Percentiles rank a stretch among this genome's conserved stretches.
phyloP scores from a whole-genome alignment of 2,329 filamentous ascomycete species.

The Zasmidium citrigriseum region DNA sequence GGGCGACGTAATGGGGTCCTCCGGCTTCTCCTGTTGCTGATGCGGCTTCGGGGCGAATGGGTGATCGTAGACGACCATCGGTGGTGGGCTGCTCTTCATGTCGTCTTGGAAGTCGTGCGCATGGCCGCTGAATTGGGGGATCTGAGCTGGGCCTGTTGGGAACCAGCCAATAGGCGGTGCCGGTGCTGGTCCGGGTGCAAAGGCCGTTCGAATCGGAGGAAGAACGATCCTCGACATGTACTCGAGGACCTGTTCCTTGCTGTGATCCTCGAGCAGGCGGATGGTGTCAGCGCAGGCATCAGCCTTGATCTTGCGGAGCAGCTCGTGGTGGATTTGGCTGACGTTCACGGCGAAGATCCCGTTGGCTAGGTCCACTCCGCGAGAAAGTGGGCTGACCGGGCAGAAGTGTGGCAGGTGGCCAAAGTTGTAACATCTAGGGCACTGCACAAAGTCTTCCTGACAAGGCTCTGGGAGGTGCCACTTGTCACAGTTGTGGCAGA shows the following conservation, averaged over 20 bases:
- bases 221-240: not conserved
- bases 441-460: constrained; percentile 7
- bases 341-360: not conserved
- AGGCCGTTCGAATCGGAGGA: not conserved
- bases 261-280: not conserved
- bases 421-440: constrained; percentile 19
- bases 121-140: not conserved
- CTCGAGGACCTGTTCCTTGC: not conserved
- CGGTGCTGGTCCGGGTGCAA: not conserved
- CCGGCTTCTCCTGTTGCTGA: not conserved
- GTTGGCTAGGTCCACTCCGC: not conserved
- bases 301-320: constrained; percentile 4
- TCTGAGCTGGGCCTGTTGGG: not conserved
- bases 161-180: not conserved
- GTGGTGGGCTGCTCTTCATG: not conserved
- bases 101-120: not conserved
- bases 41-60: not conserved
- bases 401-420: constrained; percentile 29
- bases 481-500: constrained; percentile 29
- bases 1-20: not conserved
- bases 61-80: not conserved
- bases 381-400: constrained; percentile 16
- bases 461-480: constrained; percentile 30
- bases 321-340: constrained; percentile 7
- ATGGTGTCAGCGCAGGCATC: not conserved